phyloP scores from a whole-genome alignment of 1,284 basidiomycete genomes.

The Stygiomarasmius scandens region DNA sequence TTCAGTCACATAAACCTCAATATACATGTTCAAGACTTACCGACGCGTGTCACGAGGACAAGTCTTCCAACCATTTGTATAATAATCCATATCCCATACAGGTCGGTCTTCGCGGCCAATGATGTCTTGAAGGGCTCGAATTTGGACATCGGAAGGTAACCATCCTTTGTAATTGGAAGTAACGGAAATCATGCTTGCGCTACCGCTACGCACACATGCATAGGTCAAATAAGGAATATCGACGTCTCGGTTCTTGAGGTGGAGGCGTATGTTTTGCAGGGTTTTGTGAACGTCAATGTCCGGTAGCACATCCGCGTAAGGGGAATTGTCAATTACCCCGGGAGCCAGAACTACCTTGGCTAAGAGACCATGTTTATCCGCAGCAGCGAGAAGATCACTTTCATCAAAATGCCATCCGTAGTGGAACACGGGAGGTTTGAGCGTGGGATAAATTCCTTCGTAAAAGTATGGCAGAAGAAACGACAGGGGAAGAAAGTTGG shows the following conservation, averaged over 20 bases:
- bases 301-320: not conserved
- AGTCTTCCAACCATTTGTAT: not conserved
- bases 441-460: too few species aligned
- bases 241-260: not conserved
- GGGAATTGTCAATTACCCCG: not conserved
- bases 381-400: too few species aligned
- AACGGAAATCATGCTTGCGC: not conserved
- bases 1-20: too few species aligned
- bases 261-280: not conserved
- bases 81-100: not conserved
- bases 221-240: not conserved
- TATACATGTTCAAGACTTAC: not conserved
- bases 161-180: not conserved
- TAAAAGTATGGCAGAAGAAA: too few species aligned
- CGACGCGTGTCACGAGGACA: not conserved
- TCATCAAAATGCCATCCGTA: too few species aligned
- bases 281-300: not conserved
- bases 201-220: not conserved
- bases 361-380: not conserved
- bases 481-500: too few species aligned
- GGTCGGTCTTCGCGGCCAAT: not conserved
- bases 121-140: not conserved
- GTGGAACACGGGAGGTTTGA: too few species aligned
- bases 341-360: not conserved
- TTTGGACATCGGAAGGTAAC: not conserved